A percentile compares a stretch with the other conserved stretches of the same genome.
Conservation (phyloP, 495 filamentous ascomycete species). For the Trichoderma virens region DNA sequence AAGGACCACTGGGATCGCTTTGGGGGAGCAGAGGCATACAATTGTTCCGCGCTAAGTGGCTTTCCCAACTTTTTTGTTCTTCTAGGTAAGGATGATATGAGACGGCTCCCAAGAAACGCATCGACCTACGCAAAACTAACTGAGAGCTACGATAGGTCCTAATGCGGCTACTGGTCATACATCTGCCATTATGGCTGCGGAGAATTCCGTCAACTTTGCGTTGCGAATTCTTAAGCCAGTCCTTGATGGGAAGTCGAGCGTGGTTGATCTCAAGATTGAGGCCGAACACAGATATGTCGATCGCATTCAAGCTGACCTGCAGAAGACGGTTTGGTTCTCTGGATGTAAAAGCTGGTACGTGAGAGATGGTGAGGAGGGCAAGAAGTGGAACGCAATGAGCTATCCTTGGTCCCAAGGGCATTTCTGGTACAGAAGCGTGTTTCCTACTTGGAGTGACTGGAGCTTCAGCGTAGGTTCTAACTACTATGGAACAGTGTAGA, state of each 20-base stretch:
- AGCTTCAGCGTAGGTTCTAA: too few relatives aligned
- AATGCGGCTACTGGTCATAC: slow-evolving; percentile 38
- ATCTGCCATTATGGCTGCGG: slow-evolving; percentile 29
- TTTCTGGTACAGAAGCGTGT: too few relatives aligned
- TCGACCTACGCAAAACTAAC: not conserved
- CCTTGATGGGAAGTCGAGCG: slow-evolving; percentile 23
- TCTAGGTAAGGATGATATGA: slow-evolving; percentile 15
- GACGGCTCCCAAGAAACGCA: not conserved
- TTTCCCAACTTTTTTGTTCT: slow-evolving; percentile 39
- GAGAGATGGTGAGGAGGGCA: too few relatives aligned
- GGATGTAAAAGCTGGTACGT: slow-evolving; percentile 39
- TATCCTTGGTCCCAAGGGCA: too few relatives aligned
- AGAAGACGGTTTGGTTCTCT: slow-evolving; percentile 23
- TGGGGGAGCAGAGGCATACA: slow-evolving; percentile 36
- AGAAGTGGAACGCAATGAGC: too few relatives aligned
- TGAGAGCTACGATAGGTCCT: slow-evolving; percentile 24
- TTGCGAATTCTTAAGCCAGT: slow-evolving; percentile 25
- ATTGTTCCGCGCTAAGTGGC: slow-evolving; percentile 24
- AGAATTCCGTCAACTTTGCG: slow-evolving; percentile 30
- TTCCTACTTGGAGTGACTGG: too few relatives aligned
- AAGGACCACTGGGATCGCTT: slow-evolving; percentile 28
- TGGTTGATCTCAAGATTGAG: slow-evolving; percentile 26
- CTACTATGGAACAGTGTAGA: too few relatives aligned
- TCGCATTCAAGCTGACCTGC: slow-evolving; percentile 19
- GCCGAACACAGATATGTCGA: slow-evolving; percentile 25